Evolutionary conservation across 768 basidiomycete species (phyloP).

Genomic region (Boletus pseudo-olivaceus): DNA sequence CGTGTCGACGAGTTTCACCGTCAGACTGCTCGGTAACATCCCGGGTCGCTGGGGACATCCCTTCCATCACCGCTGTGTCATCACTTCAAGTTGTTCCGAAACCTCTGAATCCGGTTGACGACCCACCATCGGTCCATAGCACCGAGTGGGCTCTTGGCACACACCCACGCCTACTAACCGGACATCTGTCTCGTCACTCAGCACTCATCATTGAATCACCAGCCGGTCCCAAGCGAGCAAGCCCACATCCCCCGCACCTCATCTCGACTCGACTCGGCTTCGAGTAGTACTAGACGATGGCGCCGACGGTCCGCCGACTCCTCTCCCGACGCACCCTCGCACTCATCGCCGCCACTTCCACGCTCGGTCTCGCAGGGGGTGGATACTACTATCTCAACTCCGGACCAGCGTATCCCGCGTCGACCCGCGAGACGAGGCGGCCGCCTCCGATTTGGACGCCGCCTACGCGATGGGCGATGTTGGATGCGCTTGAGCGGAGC

Average conservation of each 20-base stretch:
- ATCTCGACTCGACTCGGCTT: background rate
- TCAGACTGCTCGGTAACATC: too few species aligned
- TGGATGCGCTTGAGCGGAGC: conserved; percentile 43
- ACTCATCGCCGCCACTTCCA: conserved; percentile 50
- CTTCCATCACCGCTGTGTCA: too few species aligned
- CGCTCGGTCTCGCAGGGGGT: conserved; percentile 49
- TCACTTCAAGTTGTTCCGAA: too few species aligned
- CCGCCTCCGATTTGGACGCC: conserved; percentile 81
- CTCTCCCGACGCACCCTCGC: conserved; percentile 56
- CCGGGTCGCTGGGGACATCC: too few species aligned
- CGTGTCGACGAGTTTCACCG: too few species aligned
- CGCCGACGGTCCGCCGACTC: conserved; percentile 13
- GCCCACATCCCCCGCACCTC: background rate
- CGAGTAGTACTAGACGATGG: background rate
- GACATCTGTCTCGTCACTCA: too few species aligned
- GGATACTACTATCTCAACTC: conserved; percentile 75
- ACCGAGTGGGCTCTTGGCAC: too few species aligned
- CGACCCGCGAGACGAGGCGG: conserved; percentile 62
- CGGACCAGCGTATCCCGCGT: conserved; percentile 61
- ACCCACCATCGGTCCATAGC: too few species aligned
- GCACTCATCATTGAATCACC: too few species aligned
- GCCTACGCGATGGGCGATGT: conserved; percentile 63
- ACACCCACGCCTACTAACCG: too few species aligned
- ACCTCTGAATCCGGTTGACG: too few species aligned
- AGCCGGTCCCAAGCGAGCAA: too few species aligned